phyloP scores from a whole-genome alignment of 2,329 filamentous ascomycete species.

The Cadophora sp. region DNA sequence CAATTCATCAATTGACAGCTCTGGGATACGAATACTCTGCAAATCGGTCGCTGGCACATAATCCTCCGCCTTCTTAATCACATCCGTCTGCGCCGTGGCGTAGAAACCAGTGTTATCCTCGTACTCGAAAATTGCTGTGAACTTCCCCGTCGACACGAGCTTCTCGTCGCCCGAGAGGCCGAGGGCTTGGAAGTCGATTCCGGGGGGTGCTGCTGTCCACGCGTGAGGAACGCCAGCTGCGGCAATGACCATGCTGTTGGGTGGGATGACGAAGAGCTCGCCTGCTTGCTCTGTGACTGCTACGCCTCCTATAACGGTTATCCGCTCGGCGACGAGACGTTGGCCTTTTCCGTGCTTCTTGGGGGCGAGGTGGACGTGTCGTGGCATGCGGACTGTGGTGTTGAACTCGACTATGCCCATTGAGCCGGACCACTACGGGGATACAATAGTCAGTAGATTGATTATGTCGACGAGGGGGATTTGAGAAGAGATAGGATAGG shows the following conservation, averaged over 20 bases:
- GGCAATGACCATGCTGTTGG: slow-evolving; percentile 12
- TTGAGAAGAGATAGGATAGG: too few species aligned
- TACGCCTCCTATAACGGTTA: neutral
- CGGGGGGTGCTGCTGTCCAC: neutral
- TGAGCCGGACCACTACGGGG: neutral
- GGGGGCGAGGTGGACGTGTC: slow-evolving; percentile 8
- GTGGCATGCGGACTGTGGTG: neutral
- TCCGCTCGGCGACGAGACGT: neutral
- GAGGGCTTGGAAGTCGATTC: slow-evolving; percentile 14
- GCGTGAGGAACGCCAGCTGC: neutral
- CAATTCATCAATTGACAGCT: slow-evolving; percentile 7
- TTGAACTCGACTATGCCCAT: slow-evolving; percentile 9
- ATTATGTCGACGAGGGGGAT: neutral
- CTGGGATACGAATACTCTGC: slow-evolving; percentile 9
- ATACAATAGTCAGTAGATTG: neutral
- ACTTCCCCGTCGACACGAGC: slow-evolving; percentile 2
- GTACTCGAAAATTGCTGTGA: slow-evolving; percentile 2
- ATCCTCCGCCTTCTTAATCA: slow-evolving; percentile 8
- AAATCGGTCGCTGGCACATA: slow-evolving; percentile 3
- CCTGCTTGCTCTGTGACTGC: slow-evolving; percentile 10
- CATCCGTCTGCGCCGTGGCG: neutral
- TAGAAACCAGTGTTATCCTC: slow-evolving; percentile 7
- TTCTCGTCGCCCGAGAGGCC: neutral
- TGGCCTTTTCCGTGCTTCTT: neutral
- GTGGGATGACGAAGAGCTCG: neutral